These are phyloP conservation scores for Lonicera japonica DNA, from an alignment of 129 eudicot genomes.

Conservation along the genomic window DNA sequence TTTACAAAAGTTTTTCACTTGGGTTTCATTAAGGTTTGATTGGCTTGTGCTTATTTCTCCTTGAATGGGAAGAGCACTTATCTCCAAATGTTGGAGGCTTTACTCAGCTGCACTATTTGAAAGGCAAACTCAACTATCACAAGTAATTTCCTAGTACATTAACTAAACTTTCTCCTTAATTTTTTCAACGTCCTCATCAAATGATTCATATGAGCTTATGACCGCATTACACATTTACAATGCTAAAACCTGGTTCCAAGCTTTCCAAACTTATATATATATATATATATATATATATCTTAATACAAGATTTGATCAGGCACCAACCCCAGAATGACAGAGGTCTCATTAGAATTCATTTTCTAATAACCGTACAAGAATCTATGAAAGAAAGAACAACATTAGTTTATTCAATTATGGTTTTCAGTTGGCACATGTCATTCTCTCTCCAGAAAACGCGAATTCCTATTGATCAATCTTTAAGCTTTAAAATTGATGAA, in stretches of 20 bases:
- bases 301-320: neutral
- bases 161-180: neutral
- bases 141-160: conserved; percentile 9
- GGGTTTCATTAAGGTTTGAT: conserved; percentile 10
- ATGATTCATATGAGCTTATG: too few species aligned
- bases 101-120: conserved; percentile 23
- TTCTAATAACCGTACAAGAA: neutral
- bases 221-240: neutral
- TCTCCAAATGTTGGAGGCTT: conserved; percentile 26
- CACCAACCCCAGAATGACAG: neutral
- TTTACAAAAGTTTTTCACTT: conserved; percentile 11
- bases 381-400: too few species aligned
- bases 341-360: neutral
- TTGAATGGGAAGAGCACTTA: conserved; percentile 52
- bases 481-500: too few species aligned
- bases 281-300: neutral
- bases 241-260: conserved; percentile 4
- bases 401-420: too few species aligned
- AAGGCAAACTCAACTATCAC: conserved; percentile 53
- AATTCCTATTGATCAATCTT: too few species aligned
- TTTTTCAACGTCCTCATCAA: neutral
- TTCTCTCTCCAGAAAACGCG: neutral
- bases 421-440: neutral
- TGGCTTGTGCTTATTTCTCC: conserved; percentile 30
- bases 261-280: neutral